A percentile compares a stretch with the other conserved stretches of the same genome.
Evolutionary conservation across 768 basidiomycete genomes (phyloP).

Genomic region (Mycena olivaceomarginata): DNA sequence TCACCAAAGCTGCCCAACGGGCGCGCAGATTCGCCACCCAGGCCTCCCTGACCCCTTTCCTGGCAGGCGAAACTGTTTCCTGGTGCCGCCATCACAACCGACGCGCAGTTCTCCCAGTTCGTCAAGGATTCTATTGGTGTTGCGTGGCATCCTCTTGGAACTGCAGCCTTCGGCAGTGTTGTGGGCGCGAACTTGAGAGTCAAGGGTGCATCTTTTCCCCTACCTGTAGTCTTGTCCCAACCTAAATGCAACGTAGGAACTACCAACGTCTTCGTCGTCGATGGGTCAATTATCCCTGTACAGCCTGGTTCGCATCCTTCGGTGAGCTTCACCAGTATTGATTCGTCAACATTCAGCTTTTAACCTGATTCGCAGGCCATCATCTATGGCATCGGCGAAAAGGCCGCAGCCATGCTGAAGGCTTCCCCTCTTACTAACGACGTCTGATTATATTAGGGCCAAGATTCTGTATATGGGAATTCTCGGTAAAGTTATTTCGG

Average conservation of each 20-base stretch:
- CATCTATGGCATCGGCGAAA: constrained; percentile 18
- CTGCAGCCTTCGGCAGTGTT: constrained; percentile 6
- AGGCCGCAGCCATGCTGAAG: constrained; percentile 5
- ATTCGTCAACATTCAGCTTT: neutral
- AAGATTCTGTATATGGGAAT: neutral
- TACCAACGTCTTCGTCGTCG: constrained; percentile 20
- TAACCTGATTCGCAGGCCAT: constrained; percentile 12
- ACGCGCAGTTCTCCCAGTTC: neutral
- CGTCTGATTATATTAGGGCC: neutral
- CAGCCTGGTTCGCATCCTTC: constrained; percentile 16
- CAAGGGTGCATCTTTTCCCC: neutral
- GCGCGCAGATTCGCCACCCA: constrained; percentile 4
- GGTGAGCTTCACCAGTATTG: neutral
- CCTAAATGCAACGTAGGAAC: constrained; percentile 9
- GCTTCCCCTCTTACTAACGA: neutral
- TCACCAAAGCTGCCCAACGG: neutral
- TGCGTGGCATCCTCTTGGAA: constrained; percentile 6
- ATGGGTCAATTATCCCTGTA: constrained; percentile 13
- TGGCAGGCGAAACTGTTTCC: neutral
- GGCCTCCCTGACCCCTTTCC: neutral
- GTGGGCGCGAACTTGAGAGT: neutral
- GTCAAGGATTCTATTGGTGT: constrained; percentile 7
- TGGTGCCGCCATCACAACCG: neutral
- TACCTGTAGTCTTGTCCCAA: neutral
- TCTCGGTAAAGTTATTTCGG: too few relatives aligned